Evolutionary conservation across 2,329 filamentous ascomycete genomes (phyloP).

Genomic region (Nigrograna mackinnonii): DNA sequence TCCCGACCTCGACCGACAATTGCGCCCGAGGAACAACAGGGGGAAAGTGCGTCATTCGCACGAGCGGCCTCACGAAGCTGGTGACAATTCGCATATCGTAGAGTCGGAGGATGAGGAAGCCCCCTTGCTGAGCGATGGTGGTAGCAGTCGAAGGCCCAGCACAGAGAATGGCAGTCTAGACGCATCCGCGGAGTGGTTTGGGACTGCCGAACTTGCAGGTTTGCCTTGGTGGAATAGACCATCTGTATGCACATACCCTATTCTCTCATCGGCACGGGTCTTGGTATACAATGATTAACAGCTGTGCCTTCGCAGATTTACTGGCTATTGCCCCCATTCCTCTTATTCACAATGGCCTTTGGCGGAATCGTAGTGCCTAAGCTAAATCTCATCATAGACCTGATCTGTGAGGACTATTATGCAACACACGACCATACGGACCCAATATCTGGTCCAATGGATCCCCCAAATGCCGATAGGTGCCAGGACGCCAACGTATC

Average conservation of each 20-base stretch:
- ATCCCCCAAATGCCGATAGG: constrained; percentile 56
- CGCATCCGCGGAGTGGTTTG: constrained; percentile 30
- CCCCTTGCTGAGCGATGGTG: constrained; percentile 26
- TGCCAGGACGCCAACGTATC: constrained; percentile 82
- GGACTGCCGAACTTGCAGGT: constrained; percentile 42
- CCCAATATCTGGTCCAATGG: constrained; percentile 41
- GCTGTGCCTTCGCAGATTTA: constrained; percentile 62
- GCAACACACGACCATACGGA: constrained; percentile 53
- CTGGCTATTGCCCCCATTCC: constrained; percentile 82
- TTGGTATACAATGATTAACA: constrained; percentile 7
- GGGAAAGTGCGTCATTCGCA: constrained; percentile 10
- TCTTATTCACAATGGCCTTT: constrained; percentile 82
- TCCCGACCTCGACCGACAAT: constrained; percentile 28
- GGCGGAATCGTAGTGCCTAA: constrained; percentile 85
- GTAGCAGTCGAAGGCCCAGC: constrained; percentile 11
- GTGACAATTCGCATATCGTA: constrained; percentile 12
- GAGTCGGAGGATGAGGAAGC: constrained; percentile 27
- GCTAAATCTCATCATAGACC: constrained; percentile 79
- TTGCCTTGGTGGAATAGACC: constrained; percentile 55
- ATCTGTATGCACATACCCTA: constrained; percentile 44
- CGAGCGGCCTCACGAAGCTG: constrained; percentile 14
- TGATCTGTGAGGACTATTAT: constrained; percentile 85
- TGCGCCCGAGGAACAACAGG: constrained; percentile 16
- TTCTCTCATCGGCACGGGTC: too few species aligned
- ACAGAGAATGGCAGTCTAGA: constrained; percentile 8